Evolutionary conservation across 768 basidiomycete species (phyloP), one percentile per base, ranked within the genome.

Genomic region (Rhizopogon sp.): DNA sequence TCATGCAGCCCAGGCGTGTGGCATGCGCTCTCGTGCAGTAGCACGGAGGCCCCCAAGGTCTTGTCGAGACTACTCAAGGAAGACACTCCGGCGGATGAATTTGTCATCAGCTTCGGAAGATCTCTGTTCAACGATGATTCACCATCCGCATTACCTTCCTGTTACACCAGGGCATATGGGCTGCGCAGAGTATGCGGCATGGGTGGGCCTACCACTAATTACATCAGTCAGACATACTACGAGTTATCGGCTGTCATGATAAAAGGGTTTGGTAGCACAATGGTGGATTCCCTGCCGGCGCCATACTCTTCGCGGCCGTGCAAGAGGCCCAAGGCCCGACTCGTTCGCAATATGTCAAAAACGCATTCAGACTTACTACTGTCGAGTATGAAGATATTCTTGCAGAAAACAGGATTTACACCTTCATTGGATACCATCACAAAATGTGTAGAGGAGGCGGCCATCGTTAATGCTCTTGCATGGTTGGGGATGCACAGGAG

Each of bases 71-170:
- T 49, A 10, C 35, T 49, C 46, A 35, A 49, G 46, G 9, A 35
- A 16, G 33, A 14, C 33, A 49, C 46, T 2, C 8, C 7, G 8
- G 8, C 20, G 9, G 46, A 49, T 22, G 2, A 0, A 22, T 9
- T 1, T 22, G 5, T 66, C 53, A 58, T 70, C 43, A 54, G 69
- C 59, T 70, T 69, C 62, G 68, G 72, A 29, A 63, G 63, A 22
- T 57, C 70, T 45, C 63, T 62, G 28, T 58, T 71, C 41, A 59
- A 73, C 49, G 60, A 71, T 33, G 7, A 10, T 14, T 51, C 7
- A 2, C 10, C 5, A 11, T 17, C 39, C 40, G 4, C 0, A 37
- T 17, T 29, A 50, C 22, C 39, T 45, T 55, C 28, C 5, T 39
- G 13, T 16, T 17, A 16, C 16, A 45, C 14, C n/a, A 37, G 29